A percentile compares a stretch with the other conserved stretches of the same genome.
These are phyloP conservation scores for Cantharellus anzutake DNA, from an alignment of 768 basidiomycete genomes.

Conservation along the genomic window DNA sequence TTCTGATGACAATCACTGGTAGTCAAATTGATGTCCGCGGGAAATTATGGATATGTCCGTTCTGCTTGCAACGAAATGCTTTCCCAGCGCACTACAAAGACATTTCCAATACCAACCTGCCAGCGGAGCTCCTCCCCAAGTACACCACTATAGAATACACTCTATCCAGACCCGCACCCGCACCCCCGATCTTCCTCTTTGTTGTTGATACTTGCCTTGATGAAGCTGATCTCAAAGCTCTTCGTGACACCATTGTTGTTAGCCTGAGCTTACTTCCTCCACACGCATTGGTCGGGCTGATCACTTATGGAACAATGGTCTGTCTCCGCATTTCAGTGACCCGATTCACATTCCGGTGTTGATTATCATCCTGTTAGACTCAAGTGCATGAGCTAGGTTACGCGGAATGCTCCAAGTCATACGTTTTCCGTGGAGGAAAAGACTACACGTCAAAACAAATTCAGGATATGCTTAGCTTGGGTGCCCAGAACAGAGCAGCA, in stretches of 20 bases:
- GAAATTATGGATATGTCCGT: slow-evolving; percentile 99
- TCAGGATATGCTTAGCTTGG: slow-evolving; percentile 91
- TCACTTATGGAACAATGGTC: slow-evolving; percentile 97
- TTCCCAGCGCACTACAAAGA: slow-evolving; percentile 99
- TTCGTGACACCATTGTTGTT: slow-evolving; percentile 87
- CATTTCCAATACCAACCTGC: slow-evolving; percentile 90
- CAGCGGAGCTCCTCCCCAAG: slow-evolving; percentile 88
- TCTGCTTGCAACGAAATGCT: slow-evolving; percentile 89
- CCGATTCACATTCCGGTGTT: not conserved
- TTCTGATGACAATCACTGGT: slow-evolving; percentile 7
- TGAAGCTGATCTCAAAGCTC: slow-evolving; percentile 87
- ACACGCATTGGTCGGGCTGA: slow-evolving; percentile 83
- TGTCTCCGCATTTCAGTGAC: slow-evolving; percentile 10
- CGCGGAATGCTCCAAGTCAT: slow-evolving; percentile 89
- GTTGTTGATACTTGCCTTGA: slow-evolving; percentile 95
- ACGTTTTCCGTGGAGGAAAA: slow-evolving; percentile 96
- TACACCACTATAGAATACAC: slow-evolving; percentile 99
- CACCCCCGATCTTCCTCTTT: slow-evolving; percentile 92
- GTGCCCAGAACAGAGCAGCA: slow-evolving; percentile 58
- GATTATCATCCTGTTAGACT: slow-evolving; percentile 30
- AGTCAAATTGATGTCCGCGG: slow-evolving; percentile 98
- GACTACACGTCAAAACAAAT: slow-evolving; percentile 94
- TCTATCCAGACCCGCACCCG: slow-evolving; percentile 73
- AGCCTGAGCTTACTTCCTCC: slow-evolving; percentile 85
- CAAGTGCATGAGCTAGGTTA: slow-evolving; percentile 99